Conservation (phyloP, 257 asterid species). For the Jaltomata sinuosa region DNA sequence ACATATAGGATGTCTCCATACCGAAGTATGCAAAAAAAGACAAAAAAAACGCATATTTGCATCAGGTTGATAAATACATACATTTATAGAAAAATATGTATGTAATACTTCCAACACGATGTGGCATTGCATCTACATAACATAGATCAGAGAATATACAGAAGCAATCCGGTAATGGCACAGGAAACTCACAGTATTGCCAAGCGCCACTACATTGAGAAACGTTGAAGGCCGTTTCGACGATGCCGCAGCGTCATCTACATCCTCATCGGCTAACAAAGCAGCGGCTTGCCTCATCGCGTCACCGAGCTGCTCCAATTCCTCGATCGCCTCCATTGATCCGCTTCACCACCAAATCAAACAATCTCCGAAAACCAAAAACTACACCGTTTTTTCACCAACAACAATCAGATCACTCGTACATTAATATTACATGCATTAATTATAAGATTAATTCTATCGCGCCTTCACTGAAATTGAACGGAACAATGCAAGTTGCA, state of each 20-base stretch:
- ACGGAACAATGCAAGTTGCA: not conserved
- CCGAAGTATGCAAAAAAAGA: too few species aligned
- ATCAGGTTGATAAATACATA: not conserved
- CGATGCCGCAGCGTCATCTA: not conserved
- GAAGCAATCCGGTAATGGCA: not conserved
- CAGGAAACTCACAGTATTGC: slow-evolving; percentile 2
- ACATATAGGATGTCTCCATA: too few species aligned
- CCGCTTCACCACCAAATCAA: not conserved
- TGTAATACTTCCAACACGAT: not conserved
- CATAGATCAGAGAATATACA: not conserved
- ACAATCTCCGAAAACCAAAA: too few species aligned
- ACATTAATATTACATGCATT: too few species aligned
- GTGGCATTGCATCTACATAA: not conserved
- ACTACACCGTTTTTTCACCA: too few species aligned
- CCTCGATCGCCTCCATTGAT: slow-evolving; percentile 15
- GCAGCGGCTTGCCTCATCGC: slow-evolving; percentile 15
- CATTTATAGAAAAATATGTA: not conserved
- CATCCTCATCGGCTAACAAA: slow-evolving; percentile 11
- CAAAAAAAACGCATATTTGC: too few species aligned
- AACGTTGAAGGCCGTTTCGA: slow-evolving; percentile 13
- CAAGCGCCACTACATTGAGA: slow-evolving; percentile 16
- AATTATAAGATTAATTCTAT: not conserved
- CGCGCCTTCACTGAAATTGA: not conserved
- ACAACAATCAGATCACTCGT: not conserved
- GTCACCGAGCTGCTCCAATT: slow-evolving; percentile 10